These are phyloP conservation scores for Macadamia integrifolia DNA, from an alignment of 164 flowering plant genomes.

Conservation along the genomic window DNA sequence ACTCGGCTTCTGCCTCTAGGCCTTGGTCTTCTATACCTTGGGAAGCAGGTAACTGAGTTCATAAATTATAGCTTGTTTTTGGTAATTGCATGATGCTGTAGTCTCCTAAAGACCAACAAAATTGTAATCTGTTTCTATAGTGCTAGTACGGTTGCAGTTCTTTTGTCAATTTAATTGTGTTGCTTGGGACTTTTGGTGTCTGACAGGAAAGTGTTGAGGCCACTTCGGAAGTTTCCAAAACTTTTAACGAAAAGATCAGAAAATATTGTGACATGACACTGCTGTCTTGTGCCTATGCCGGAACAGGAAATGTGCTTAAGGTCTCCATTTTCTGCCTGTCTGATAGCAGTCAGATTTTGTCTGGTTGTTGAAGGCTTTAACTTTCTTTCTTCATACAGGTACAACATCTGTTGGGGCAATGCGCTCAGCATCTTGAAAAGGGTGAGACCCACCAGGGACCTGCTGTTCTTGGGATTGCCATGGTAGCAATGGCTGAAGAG, in stretches of 20 bases:
- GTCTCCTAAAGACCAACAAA: too few relatives aligned
- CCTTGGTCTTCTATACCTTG: constrained; percentile 93
- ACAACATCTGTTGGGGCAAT: constrained; percentile 88
- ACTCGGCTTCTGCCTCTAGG: constrained; percentile 78
- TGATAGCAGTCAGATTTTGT: constrained; percentile 1
- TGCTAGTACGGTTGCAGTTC: background rate
- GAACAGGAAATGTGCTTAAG: constrained; percentile 98
- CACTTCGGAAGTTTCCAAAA: constrained; percentile 93
- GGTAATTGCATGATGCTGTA: background rate
- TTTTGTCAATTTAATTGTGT: background rate
- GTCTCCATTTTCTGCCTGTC: constrained; percentile 24
- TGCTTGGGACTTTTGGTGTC: background rate
- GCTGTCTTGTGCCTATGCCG: constrained; percentile 97
- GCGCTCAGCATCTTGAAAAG: constrained; percentile 92
- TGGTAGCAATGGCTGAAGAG: constrained; percentile 99
- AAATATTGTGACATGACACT: constrained; percentile 91
- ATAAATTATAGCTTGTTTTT: background rate
- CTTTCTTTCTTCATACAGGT: constrained; percentile 42
- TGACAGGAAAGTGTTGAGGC: constrained; percentile 92
- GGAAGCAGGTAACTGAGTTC: constrained; percentile 74
- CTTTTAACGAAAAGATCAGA: constrained; percentile 83
- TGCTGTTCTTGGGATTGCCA: constrained; percentile 97
- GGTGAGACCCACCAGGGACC: constrained; percentile 95
- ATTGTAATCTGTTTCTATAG: too few relatives aligned
- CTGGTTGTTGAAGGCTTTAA: constrained; percentile 1